Base-by-base conservation (phyloP, 192 early-diverging fungal genomes). In the Linderina pennispora region DNA sequence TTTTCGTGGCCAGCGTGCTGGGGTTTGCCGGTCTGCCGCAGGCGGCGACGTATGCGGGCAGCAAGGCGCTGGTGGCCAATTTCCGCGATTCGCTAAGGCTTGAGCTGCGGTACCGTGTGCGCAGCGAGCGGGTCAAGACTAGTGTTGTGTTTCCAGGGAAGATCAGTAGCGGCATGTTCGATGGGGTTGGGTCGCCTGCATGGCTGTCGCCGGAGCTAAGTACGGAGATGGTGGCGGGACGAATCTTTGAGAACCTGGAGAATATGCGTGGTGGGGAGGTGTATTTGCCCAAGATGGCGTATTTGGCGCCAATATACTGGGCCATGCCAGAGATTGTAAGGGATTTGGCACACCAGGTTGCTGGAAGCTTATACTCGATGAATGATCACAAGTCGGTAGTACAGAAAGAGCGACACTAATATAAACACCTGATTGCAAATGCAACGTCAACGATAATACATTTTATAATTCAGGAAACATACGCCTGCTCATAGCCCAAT, bases 21-120 rank as follows among this genome's bases (percentile, higher is more conserved):
- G 44, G 46, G 21, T 75, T 66, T 53, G 55, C 74, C 17, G 67
- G 66, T 16, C 39, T 74, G 16, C 75, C 77, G 0, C 76, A 72
- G 45, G 51, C 73, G 69, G 77, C 79, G n/a, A 84, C 82, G 39
- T 94, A 94, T 53, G 75, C 77, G 25, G 84, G 88, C 5, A 80
- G 83, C 25, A 94, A 94, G 53, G 80, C 87, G 7, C 89, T 78
- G 1, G 44, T 88, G 9, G 63, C 73, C 15, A 45, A 76, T 3
- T 88, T 89, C 48, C 77, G 77, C n/a, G 91, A 91, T 53, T 57
- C 78, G 14, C 66, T 94, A 6, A 83, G 82, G 36, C 82, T 86
- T 42, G 91, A 94, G 63, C 66, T 89, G 16, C 58, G 46, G 13
- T 53, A 67, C 23, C 55, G 78, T 16, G 78, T 80, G 54, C 68